Evolutionary conservation across 1,284 basidiomycete genomes (phyloP), one percentile per base, ranked within the genome.

Genomic region (Schizopora paradoxa): DNA sequence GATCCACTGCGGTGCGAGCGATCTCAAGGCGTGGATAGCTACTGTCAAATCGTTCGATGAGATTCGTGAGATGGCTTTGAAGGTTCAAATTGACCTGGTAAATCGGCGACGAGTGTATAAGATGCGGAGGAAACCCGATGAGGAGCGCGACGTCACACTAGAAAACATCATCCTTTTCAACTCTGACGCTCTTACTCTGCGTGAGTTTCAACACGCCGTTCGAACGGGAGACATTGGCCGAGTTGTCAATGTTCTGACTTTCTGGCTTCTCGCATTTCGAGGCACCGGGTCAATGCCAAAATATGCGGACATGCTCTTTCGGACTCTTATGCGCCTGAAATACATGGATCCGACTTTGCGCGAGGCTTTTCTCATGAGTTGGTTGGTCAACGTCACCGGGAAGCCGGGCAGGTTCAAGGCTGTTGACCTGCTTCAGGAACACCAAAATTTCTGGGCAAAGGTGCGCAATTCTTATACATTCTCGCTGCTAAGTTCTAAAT

Each of bases 381-480:
- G 45, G 45, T 22, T 47, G 5, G 45, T 47, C 26, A 47, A 47
- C 22, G 18, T 32, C 13, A 43, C 27, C 18, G 45, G 45, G 8
- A 39, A 22, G 10, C 3, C 4, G 25, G 16, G 28, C 14, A 37
- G 44, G 4, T 46, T 13, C n/a, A 39, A 42, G 18, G 39, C 23
- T 19, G 38, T 46, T 4, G 44, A 46, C 23, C 18, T 41, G 3
- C 18, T 46, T 25, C 44, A 46, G 21, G 44, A 41, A 21, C 44
- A 46, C 23, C 35, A 42, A 28, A 46, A 46, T 26, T 46, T 41
- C 28, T 46, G 44, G 44, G 25, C 19, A 6, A 46, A 46, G 44
- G 44, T 46, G n/a, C 10, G 44, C 10, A n/a, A n/a, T n/a, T n/a
- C n/a, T n/a, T n/a, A n/a, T n/a, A n/a, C n/a, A n/a, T n/a, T n/a